Evolutionary conservation across 495 filamentous ascomycete genomes (phyloP).

Genomic region (Neurospora sp.): DNA sequence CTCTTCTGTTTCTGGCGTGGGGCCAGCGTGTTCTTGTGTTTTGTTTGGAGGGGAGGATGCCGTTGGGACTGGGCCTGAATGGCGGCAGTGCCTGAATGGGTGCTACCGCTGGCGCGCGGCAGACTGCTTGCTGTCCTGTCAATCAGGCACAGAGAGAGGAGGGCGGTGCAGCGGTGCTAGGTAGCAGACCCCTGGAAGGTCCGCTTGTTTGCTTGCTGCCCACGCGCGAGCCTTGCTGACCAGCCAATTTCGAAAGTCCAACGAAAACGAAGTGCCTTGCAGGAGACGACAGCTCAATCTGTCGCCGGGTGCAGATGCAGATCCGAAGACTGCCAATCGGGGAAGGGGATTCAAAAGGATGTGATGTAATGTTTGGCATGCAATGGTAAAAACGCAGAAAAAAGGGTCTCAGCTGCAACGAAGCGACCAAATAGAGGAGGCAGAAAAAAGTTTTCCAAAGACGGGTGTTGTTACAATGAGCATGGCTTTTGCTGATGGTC

Average conservation of each 20-base stretch:
- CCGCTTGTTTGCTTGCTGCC: neutral
- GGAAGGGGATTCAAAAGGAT: neutral
- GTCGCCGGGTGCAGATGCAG: neutral
- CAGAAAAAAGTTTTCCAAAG: neutral
- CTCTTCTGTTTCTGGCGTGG: neutral
- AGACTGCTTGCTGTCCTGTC: neutral
- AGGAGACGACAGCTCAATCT: neutral
- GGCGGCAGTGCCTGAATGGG: neutral
- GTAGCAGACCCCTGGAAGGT: neutral
- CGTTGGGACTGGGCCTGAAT: neutral
- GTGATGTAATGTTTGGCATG: neutral
- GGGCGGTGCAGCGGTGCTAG: neutral
- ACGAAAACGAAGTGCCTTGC: neutral
- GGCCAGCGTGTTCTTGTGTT: neutral
- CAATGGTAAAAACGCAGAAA: neutral
- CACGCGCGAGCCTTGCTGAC: neutral
- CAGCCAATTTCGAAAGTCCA: neutral
- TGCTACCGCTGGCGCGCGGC: neutral
- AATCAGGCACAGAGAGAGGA: neutral
- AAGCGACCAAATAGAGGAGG: neutral
- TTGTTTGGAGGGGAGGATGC: neutral
- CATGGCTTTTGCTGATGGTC: neutral
- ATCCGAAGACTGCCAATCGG: neutral
- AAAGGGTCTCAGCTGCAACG: conserved; percentile 1
- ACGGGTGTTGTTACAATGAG: neutral